These are phyloP conservation scores for Oryza meridionalis DNA, from an alignment of 176 grass and related monocot species.

Conservation along the genomic window DNA sequence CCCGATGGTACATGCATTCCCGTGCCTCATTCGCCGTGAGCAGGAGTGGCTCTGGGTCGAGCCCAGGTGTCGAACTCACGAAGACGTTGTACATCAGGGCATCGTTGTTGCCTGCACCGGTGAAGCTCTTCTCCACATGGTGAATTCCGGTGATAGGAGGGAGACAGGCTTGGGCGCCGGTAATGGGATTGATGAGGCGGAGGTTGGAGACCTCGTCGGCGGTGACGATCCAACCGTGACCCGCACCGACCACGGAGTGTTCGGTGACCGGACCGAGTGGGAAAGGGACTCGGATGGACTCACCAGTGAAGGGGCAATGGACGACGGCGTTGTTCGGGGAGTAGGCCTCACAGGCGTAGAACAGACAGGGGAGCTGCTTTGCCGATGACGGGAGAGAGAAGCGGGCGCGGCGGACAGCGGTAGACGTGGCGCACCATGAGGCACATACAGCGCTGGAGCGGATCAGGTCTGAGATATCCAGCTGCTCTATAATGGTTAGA, in stretches of 20 bases:
- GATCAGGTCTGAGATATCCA: neutral
- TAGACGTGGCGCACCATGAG: neutral
- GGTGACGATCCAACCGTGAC: conserved; percentile 10
- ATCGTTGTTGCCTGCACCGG: too few relatives aligned
- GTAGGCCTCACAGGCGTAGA: neutral
- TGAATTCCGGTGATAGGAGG: neutral
- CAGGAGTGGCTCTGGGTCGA: too few relatives aligned
- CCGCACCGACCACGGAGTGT: neutral
- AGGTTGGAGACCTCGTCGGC: conserved; percentile 26
- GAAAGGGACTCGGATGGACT: too few relatives aligned
- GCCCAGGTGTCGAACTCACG: too few relatives aligned
- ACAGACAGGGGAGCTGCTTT: neutral
- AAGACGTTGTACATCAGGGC: too few relatives aligned
- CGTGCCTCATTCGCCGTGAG: too few relatives aligned
- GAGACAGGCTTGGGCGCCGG: neutral
- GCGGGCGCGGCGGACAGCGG: neutral
- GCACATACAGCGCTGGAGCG: neutral
- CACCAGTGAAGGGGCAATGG: too few relatives aligned
- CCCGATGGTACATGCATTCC: neutral
- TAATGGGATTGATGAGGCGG: conserved; percentile 27
- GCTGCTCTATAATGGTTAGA: neutral
- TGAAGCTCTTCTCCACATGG: neutral
- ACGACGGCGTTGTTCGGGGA: too few relatives aligned
- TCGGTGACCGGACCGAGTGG: too few relatives aligned
- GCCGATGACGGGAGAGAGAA: neutral